phyloP scores from a whole-genome alignment of 306 rosid species.

The Aeschynomene evenia region DNA sequence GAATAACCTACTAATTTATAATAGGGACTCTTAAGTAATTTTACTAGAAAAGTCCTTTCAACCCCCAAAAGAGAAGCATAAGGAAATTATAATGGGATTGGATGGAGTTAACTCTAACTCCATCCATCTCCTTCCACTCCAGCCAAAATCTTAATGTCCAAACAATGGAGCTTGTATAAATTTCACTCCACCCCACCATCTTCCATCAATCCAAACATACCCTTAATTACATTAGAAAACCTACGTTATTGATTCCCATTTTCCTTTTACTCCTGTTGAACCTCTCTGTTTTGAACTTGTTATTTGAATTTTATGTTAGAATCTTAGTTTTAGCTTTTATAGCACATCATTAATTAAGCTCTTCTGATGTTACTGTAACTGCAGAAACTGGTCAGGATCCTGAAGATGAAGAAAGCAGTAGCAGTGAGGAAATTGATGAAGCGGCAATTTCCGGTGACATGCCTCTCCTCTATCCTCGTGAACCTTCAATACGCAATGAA shows the following conservation, averaged over 20 bases:
- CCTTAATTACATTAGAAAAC: no score
- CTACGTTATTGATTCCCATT: neutral
- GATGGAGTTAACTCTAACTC: no score
- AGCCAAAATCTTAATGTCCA: no score
- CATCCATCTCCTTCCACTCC: no score
- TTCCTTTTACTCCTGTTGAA: neutral
- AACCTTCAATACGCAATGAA: conserved; percentile 57
- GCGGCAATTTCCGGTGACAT: conserved; percentile 63
- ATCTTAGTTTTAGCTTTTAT: neutral
- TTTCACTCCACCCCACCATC: no score
- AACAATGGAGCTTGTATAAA: no score
- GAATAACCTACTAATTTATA: no score
- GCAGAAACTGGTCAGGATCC: conserved; percentile 54
- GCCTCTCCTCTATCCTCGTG: conserved; percentile 61
- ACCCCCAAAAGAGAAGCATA: no score
- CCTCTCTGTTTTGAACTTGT: conserved; percentile 10
- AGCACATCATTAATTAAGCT: conserved; percentile 10
- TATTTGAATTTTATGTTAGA: neutral
- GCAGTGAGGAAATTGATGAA: conserved; percentile 72
- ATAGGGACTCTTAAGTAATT: no score
- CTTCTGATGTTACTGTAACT: conserved; percentile 43
- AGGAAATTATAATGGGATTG: no score
- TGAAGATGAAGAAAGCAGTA: conserved; percentile 66
- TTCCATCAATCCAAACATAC: no score
- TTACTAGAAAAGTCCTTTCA: no score